These are phyloP conservation scores for Ganoderma resinaceum DNA, from an alignment of 1,284 basidiomycete species.

Conservation along the genomic window DNA sequence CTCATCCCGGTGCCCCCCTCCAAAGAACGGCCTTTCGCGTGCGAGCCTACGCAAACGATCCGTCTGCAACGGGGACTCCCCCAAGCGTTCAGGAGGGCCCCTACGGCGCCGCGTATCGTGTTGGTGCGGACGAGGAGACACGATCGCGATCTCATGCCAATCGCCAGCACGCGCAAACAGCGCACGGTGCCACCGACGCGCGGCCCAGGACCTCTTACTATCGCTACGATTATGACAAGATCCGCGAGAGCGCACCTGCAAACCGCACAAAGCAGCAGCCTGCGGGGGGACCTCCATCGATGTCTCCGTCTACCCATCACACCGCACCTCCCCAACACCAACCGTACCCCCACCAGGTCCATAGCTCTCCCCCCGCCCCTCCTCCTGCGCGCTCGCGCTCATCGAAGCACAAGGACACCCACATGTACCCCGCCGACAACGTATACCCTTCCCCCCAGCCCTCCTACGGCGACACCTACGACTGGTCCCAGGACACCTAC, in stretches of 20 bases:
- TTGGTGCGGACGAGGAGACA: not conserved
- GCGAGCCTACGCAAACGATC: slow-evolving; percentile 28
- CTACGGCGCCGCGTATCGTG: slow-evolving; percentile 26
- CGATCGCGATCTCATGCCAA: slow-evolving; percentile 4
- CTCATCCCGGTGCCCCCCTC: slow-evolving; percentile 13
- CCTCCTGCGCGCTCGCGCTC: not conserved
- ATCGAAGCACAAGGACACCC: slow-evolving; percentile 19
- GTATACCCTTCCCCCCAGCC: slow-evolving; percentile 13
- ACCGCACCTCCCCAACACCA: slow-evolving; percentile 7
- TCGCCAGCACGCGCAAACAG: not conserved
- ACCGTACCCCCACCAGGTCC: slow-evolving; percentile 3
- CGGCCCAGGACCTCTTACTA: slow-evolving; percentile 39
- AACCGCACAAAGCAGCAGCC: slow-evolving; percentile 19
- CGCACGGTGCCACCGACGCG: slow-evolving; percentile 4
- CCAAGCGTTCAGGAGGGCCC: slow-evolving; percentile 21
- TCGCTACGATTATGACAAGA: slow-evolving; percentile 44
- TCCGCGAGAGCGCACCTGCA: slow-evolving; percentile 29
- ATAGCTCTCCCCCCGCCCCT: not conserved
- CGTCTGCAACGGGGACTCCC: slow-evolving; percentile 19
- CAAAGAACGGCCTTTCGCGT: slow-evolving; percentile 32
- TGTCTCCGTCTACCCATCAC: slow-evolving; percentile 1
- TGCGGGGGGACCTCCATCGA: slow-evolving; percentile 1
- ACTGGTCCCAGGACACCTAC: slow-evolving; percentile 7
- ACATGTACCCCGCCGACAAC: slow-evolving; percentile 15
- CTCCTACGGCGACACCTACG: slow-evolving; percentile 12